phyloP scores from a whole-genome alignment of 768 basidiomycete species.

The Rhizopogon rudus region DNA sequence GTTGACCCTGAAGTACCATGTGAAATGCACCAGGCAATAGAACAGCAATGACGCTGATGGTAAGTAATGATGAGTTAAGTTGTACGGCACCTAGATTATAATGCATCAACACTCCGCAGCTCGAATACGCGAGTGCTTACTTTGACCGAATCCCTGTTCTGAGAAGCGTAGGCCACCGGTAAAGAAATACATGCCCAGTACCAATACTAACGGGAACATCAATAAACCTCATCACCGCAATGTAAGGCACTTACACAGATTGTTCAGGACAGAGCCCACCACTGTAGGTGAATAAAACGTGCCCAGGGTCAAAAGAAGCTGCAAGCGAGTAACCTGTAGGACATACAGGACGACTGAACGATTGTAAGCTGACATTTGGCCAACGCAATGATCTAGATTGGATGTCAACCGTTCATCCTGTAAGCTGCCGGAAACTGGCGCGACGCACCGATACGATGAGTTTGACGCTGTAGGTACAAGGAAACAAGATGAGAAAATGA shows the following conservation, averaged over 20 bases:
- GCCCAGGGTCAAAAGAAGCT: background rate
- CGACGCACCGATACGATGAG: constrained; percentile 60
- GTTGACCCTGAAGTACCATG: constrained; percentile 28
- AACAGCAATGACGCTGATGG: constrained; percentile 45
- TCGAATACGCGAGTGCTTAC: constrained; percentile 23
- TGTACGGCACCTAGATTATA: constrained; percentile 32
- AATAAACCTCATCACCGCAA: constrained; percentile 11
- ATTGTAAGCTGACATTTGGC: constrained; percentile 68
- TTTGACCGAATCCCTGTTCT: constrained; percentile 64
- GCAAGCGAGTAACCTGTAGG: background rate
- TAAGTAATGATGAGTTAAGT: constrained; percentile 62
- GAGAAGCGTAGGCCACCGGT: constrained; percentile 65
- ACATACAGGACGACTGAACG: constrained; percentile 69
- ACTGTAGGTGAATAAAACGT: constrained; percentile 32
- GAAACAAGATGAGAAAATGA: no score
- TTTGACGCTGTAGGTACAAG: constrained; percentile 33
- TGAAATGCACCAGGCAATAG: constrained; percentile 71
- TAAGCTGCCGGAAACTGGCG: background rate
- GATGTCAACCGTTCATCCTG: background rate
- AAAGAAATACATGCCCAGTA: constrained; percentile 28
- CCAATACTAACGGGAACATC: constrained; percentile 79
- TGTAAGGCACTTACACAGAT: constrained; percentile 42
- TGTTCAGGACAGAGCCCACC: constrained; percentile 73
- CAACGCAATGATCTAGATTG: constrained; percentile 60
- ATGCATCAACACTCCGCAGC: background rate